These are phyloP conservation scores for Bolboschoenoplectus hybrid DNA, from an alignment of 202 grass and related monocot species.

Conservation along the genomic window DNA sequence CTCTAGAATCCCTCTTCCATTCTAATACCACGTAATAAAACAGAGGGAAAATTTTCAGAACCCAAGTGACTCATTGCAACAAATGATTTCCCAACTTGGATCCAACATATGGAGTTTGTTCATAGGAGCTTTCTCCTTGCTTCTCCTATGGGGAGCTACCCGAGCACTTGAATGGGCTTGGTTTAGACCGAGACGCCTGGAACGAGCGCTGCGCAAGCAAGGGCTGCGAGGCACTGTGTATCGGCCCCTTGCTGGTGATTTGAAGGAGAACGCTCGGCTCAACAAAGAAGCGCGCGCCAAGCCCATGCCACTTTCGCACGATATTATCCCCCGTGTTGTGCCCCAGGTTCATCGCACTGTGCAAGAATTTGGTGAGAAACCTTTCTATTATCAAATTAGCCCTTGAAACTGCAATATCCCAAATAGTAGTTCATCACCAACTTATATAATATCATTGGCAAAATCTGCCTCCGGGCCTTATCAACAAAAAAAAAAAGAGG, in stretches of 20 bases:
- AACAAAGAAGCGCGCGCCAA: slow-evolving; percentile 48
- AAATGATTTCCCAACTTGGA: slow-evolving; percentile 1
- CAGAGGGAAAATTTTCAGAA: neutral
- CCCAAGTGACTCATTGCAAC: slow-evolving; percentile 1
- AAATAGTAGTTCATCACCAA: too few relatives aligned
- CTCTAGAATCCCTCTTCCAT: neutral
- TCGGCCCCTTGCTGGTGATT: slow-evolving; percentile 56
- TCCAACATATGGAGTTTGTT: slow-evolving; percentile 41
- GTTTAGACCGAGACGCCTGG: slow-evolving; percentile 62
- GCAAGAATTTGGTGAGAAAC: slow-evolving; percentile 44
- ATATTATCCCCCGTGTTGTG: slow-evolving; percentile 53
- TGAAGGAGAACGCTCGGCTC: slow-evolving; percentile 47
- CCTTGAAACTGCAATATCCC: too few relatives aligned
- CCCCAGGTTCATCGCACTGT: slow-evolving; percentile 40
- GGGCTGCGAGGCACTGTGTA: slow-evolving; percentile 57
- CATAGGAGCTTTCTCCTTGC: slow-evolving; percentile 23
- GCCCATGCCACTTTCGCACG: slow-evolving; percentile 63
- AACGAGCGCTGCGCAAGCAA: slow-evolving; percentile 45
- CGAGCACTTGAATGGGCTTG: slow-evolving; percentile 51
- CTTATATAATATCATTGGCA: too few relatives aligned
- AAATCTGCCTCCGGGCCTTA: too few relatives aligned
- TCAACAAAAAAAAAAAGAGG: too few relatives aligned
- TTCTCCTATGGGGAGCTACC: slow-evolving; percentile 37
- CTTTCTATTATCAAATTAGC: too few relatives aligned
- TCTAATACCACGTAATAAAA: neutral